Conservation (phyloP, 768 basidiomycete genomes). For the Termitomyces sp. region DNA sequence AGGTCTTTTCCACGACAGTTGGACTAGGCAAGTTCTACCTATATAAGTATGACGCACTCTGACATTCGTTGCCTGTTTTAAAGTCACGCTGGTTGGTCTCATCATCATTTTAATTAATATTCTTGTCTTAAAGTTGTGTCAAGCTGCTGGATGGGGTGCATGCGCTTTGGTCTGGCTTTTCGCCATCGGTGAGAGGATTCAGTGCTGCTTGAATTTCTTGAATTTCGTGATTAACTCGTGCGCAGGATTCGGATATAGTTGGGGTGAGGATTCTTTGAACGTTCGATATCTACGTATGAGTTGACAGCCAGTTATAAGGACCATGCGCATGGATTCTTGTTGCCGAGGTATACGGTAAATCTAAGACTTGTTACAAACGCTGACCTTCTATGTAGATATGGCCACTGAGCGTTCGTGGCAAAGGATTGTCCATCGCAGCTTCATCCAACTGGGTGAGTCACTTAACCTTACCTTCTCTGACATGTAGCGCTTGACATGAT, state of each 20-base stretch:
- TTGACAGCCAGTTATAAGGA: constrained; percentile 20
- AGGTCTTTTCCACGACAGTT: constrained; percentile 53
- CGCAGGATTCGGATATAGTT: constrained; percentile 66
- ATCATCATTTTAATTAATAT: neutral
- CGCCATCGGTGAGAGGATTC: constrained; percentile 45
- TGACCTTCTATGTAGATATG: constrained; percentile 39
- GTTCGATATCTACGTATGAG: neutral
- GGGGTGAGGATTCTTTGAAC: constrained; percentile 38
- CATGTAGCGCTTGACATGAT: neutral
- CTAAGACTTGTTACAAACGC: neutral
- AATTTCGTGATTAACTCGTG: neutral
- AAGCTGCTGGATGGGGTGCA: constrained; percentile 70
- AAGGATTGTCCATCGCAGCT: constrained; percentile 71
- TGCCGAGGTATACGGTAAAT: constrained; percentile 41
- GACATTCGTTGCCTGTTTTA: constrained; percentile 7
- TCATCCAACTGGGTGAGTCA: constrained; percentile 67
- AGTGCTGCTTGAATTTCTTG: neutral
- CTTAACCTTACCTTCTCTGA: neutral
- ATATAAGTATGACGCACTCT: neutral
- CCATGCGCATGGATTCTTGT: constrained; percentile 77
- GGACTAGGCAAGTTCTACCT: constrained; percentile 36
- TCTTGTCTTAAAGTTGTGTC: neutral
- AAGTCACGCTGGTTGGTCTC: constrained; percentile 27
- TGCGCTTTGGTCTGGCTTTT: constrained; percentile 74
- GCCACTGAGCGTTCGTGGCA: constrained; percentile 69